These are phyloP conservation scores for Nephelium lappaceum DNA, from an alignment of 345 rosid genomes.

Conservation along the genomic window DNA sequence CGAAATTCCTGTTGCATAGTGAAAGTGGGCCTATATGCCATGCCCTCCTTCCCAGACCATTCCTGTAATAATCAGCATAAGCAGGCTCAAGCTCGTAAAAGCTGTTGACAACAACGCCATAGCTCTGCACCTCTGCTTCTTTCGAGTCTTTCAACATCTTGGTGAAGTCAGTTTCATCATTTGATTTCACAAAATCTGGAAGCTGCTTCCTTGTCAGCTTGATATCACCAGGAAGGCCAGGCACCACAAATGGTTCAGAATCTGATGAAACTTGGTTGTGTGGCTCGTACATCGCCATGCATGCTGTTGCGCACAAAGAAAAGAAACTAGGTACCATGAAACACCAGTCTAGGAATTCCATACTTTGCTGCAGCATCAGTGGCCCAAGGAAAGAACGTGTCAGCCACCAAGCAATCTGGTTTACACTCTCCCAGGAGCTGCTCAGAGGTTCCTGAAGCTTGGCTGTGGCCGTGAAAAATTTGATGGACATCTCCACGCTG, in stretches of 20 bases:
- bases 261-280: slow-evolving; percentile 40
- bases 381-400: slow-evolving; percentile 67
- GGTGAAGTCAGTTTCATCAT: slow-evolving; percentile 8
- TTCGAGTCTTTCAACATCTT: slow-evolving; percentile 17
- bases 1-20: slow-evolving; percentile 25
- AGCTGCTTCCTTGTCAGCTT: slow-evolving; percentile 42
- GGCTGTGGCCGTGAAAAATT: slow-evolving; percentile 19
- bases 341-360: slow-evolving; percentile 54
- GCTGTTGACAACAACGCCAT: slow-evolving; percentile 66
- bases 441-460: slow-evolving; percentile 37
- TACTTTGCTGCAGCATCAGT: slow-evolving; percentile 48
- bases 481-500: background rate
- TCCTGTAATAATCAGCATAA: slow-evolving; percentile 48
- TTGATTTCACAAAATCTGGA: slow-evolving; percentile 3
- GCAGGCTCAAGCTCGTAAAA: slow-evolving; percentile 71
- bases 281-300: slow-evolving; percentile 43
- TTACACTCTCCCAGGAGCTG: slow-evolving; percentile 34
- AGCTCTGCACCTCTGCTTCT: slow-evolving; percentile 55
- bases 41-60: slow-evolving; percentile 42
- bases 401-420: slow-evolving; percentile 60
- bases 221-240: slow-evolving; percentile 53
- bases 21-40: slow-evolving; percentile 68
- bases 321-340: slow-evolving; percentile 54
- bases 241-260: slow-evolving; percentile 45
- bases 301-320: slow-evolving; percentile 35